Evolutionary conservation across 352 stramenopile species (phyloP).

Genomic region (Globisporangium radiosum): DNA sequence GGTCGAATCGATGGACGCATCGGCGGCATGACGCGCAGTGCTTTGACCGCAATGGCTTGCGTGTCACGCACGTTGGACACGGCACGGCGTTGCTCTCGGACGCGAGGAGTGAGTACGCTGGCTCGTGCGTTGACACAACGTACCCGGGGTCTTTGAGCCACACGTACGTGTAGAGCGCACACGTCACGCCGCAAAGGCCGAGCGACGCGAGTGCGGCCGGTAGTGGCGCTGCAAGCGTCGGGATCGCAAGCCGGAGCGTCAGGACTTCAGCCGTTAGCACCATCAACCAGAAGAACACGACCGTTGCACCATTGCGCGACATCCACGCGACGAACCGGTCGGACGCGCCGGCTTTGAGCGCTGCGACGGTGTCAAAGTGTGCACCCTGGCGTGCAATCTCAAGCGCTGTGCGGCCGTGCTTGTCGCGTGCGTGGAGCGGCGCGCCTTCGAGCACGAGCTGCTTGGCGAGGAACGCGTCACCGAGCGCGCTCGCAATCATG

Average conservation of each 20-base stretch:
- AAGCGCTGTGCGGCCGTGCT: slow-evolving; percentile 66
- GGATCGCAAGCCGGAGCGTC: slow-evolving; percentile 50
- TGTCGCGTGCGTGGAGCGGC: slow-evolving; percentile 51
- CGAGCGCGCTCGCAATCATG: slow-evolving; percentile 78
- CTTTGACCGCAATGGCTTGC: slow-evolving; percentile 72
- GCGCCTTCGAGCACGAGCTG: slow-evolving; percentile 79
- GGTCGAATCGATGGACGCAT: slow-evolving; percentile 78
- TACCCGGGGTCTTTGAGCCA: slow-evolving; percentile 77
- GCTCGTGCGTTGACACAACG: slow-evolving; percentile 45
- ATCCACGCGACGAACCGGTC: slow-evolving; percentile 61
- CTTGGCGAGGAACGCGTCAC: slow-evolving; percentile 75
- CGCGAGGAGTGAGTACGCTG: slow-evolving; percentile 70
- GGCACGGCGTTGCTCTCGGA: slow-evolving; percentile 55
- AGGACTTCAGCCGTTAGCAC: slow-evolving; percentile 37
- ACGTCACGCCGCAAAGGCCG: slow-evolving; percentile 32
- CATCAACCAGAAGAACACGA: slow-evolving; percentile 70
- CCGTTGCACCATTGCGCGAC: slow-evolving; percentile 51
- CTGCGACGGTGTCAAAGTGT: slow-evolving; percentile 57
- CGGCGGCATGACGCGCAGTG: slow-evolving; percentile 74
- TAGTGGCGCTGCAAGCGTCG: slow-evolving; percentile 25
- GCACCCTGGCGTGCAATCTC: slow-evolving; percentile 66
- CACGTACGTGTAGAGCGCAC: slow-evolving; percentile 67
- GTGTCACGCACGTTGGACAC: slow-evolving; percentile 73
- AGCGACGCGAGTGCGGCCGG: slow-evolving; percentile 27
- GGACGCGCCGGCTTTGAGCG: slow-evolving; percentile 57